Percentiles rank a stretch among this genome's conserved stretches.
Conservation (phyloP, 2,329 filamentous ascomycete genomes). For the Trichoderma hamatum region DNA sequence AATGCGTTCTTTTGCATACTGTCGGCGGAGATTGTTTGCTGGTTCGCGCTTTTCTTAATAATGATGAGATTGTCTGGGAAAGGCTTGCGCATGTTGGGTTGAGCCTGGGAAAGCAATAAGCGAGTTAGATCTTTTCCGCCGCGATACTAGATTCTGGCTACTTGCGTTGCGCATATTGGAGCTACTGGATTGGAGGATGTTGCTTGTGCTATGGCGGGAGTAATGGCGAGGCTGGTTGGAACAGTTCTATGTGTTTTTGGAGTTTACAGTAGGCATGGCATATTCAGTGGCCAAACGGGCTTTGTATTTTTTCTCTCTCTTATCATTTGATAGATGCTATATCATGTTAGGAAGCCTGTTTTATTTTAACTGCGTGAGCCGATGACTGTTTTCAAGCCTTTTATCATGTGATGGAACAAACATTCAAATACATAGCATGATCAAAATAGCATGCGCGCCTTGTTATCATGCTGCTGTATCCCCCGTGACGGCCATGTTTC, state of each 20-base stretch:
- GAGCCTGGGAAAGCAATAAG: not conserved
- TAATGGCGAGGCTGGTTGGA: slow-evolving; percentile 19
- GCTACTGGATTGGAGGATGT: slow-evolving; percentile 14
- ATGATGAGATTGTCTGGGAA: slow-evolving; percentile 24
- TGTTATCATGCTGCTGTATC: not conserved
- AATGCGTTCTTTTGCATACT: slow-evolving; percentile 23
- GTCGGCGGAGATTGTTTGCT: slow-evolving; percentile 23
- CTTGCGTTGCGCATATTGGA: slow-evolving; percentile 31
- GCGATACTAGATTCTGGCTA: slow-evolving; percentile 39
- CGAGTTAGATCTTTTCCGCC: slow-evolving; percentile 33
- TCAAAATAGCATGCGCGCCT: not conserved
- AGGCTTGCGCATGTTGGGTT: slow-evolving; percentile 28
- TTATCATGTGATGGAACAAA: not conserved
- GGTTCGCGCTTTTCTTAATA: slow-evolving; percentile 2
- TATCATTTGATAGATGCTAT: not conserved
- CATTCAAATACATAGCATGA: not conserved
- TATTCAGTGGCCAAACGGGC: slow-evolving; percentile 20
- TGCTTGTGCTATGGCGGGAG: slow-evolving; percentile 19
- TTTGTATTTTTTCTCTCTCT: not conserved
- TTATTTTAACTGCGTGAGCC: not conserved
- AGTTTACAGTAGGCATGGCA: slow-evolving; percentile 27
- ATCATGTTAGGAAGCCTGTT: not conserved
- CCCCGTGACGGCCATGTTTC: slow-evolving; percentile 6
- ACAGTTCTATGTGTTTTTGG: slow-evolving; percentile 25
- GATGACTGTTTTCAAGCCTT: not conserved